These are phyloP conservation scores for Dactylellina parvicollis DNA, from an alignment of 2,329 filamentous ascomycete species.

Conservation along the genomic window DNA sequence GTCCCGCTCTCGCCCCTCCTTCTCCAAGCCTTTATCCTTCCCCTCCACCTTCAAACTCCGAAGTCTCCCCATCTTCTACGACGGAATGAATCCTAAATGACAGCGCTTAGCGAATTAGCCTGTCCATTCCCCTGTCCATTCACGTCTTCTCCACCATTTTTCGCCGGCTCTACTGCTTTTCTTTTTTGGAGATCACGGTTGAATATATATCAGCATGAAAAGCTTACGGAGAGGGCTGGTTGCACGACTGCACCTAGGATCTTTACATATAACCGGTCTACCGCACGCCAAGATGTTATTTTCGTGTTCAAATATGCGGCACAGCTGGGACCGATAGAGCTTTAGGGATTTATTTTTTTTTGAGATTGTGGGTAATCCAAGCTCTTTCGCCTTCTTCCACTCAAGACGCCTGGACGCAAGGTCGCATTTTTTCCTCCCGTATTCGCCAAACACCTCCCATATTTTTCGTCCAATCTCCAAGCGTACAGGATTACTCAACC, in stretches of 20 bases:
- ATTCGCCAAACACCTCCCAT: slow-evolving; percentile 32
- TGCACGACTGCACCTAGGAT: slow-evolving; percentile 30
- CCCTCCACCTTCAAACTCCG: slow-evolving; percentile 54
- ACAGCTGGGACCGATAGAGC: slow-evolving; percentile 35
- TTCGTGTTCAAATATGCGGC: slow-evolving; percentile 44
- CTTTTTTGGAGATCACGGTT: slow-evolving; percentile 17
- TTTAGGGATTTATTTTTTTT: no score
- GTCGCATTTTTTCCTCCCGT: slow-evolving; percentile 33
- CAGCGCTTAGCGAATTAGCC: slow-evolving; percentile 54
- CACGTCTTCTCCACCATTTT: slow-evolving; percentile 48
- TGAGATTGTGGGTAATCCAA: slow-evolving; percentile 25
- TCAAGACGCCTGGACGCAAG: not conserved
- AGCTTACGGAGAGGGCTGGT: slow-evolving; percentile 6
- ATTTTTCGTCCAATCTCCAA: slow-evolving; percentile 13
- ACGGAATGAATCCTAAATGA: slow-evolving; percentile 54
- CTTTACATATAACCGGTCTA: slow-evolving; percentile 28
- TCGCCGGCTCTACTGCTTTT: slow-evolving; percentile 43
- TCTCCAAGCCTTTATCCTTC: slow-evolving; percentile 8
- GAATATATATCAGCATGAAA: slow-evolving; percentile 9
- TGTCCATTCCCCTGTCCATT: slow-evolving; percentile 39
- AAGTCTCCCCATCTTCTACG: slow-evolving; percentile 52
- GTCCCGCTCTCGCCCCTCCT: slow-evolving; percentile 1
- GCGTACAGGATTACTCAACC: slow-evolving; percentile 27
- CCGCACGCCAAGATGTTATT: slow-evolving; percentile 7
- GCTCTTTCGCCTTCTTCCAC: slow-evolving; percentile 20